Base-by-base conservation (phyloP, 371 early-diverging fungal genomes). In the Saksenaea oblongispora region DNA sequence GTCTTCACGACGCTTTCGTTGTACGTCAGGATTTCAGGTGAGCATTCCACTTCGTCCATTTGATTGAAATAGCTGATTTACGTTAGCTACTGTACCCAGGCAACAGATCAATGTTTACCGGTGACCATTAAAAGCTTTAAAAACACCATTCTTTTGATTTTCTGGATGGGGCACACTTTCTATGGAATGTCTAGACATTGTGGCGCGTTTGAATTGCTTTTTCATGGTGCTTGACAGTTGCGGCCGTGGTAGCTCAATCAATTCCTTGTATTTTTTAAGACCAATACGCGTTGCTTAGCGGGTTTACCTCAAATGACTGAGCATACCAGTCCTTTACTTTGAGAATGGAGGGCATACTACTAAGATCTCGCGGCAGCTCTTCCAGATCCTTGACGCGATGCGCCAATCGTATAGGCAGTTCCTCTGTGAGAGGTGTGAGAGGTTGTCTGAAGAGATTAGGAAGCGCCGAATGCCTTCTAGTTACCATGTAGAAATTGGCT, bases 321-420 rank as follows among this genome's bases (percentile, higher is more conserved):
- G 94, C 90, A 74, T 98, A 98, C 98, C 96, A 96, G 64, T 95
- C 83, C 76, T 95, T 95, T 22, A 98, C 98, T 42, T 87, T 86
- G 54, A 85, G 64, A 56, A 98, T 92, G 31, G 93, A 91, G 15
- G 92, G 93, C 97, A 96, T 97, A 34, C 91, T 83, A 59, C 87
- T 88, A n/a, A 98, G 82, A 58, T 84, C 83, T 58, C 93, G 84
- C 0, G 98, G 98, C 34, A 98, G 76, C 64, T 90, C 88, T 54
- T 96, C 96, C 41, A 98, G 84, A 76, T 98, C 98, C 39, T 96
- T 95, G 27, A 96, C 97, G 24, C 98, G 86, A 69, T 95, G 95
- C 0, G 98, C 97, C 13, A 98, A 77, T 3, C 98, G 90, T 60
- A 98, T 92, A 28, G 97, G 97, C 44, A 98, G 80, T 75, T 98